These are phyloP conservation scores for Suillus hirtellus DNA, from an alignment of 768 basidiomycete genomes.

Conservation along the genomic window DNA sequence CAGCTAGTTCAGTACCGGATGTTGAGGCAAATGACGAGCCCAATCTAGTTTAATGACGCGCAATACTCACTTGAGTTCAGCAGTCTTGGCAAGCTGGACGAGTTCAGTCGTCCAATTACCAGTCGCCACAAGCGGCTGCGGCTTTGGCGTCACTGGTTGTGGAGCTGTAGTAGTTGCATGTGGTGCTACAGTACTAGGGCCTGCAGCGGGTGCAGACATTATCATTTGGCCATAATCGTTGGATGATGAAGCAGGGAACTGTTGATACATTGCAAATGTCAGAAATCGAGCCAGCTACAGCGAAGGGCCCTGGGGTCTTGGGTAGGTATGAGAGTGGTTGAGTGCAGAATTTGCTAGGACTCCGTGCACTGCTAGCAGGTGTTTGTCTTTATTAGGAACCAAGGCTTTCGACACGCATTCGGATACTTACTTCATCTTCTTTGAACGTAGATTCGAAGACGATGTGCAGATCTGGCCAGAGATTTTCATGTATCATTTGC, in stretches of 20 bases:
- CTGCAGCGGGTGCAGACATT: conserved; percentile 34
- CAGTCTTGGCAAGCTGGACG: conserved; percentile 83
- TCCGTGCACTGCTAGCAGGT: conserved; percentile 27
- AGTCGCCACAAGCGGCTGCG: conserved; percentile 67
- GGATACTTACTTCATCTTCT: not conserved
- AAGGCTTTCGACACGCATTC: conserved; percentile 14
- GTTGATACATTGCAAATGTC: conserved; percentile 33
- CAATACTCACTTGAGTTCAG: conserved; percentile 77
- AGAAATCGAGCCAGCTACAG: conserved; percentile 26
- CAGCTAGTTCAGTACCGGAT: not conserved
- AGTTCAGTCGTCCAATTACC: conserved; percentile 89
- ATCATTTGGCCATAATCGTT: conserved; percentile 35
- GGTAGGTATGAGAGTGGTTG: conserved; percentile 8
- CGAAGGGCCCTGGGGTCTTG: conserved; percentile 33
- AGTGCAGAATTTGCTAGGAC: conserved; percentile 17
- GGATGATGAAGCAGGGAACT: conserved; percentile 34
- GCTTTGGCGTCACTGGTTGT: conserved; percentile 22
- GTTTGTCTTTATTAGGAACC: conserved; percentile 34
- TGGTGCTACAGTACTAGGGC: conserved; percentile 34
- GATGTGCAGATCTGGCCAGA: not conserved
- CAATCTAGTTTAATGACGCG: not conserved
- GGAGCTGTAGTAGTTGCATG: conserved; percentile 27
- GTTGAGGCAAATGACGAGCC: conserved; percentile 16
- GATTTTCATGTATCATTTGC: not conserved
- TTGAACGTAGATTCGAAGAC: not conserved